Evolutionary conservation across 2,329 filamentous ascomycete species (phyloP).

Genomic region (Hymenotorrendiella dingleyae): DNA sequence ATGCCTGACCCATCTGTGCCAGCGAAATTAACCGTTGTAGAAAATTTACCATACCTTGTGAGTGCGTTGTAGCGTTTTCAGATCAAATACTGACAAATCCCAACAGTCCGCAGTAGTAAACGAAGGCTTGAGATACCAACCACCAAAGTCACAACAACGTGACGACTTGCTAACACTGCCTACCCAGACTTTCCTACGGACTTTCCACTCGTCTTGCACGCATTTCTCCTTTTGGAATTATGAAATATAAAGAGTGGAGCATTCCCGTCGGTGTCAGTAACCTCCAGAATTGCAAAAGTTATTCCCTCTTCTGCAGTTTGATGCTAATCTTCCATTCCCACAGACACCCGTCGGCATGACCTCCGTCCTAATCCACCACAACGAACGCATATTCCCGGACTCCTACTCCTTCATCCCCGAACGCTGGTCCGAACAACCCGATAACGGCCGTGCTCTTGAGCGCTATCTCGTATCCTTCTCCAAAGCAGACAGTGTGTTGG

Average conservation of each 20-base stretch:
- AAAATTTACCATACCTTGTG: constrained; percentile 21
- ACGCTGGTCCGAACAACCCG: constrained; percentile 33
- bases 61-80: neutral
- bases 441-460: constrained; percentile 8
- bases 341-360: constrained; percentile 22
- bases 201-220: constrained; percentile 27
- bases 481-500: constrained; percentile 21
- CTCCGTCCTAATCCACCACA: constrained; percentile 26
- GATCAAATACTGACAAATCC: neutral
- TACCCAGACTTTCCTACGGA: constrained; percentile 20
- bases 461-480: constrained; percentile 20
- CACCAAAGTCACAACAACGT: neutral
- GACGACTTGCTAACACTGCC: neutral
- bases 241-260: constrained; percentile 15
- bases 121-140: constrained; percentile 14
- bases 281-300: neutral
- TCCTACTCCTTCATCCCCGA: constrained; percentile 30
- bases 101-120: constrained; percentile 11
- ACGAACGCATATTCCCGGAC: constrained; percentile 28
- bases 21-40: constrained; percentile 16
- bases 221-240: constrained; percentile 21
- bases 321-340: too few species aligned
- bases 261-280: constrained; percentile 23
- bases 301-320: too few species aligned
- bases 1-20: constrained; percentile 10